phyloP scores from a whole-genome alignment of 1,284 basidiomycete genomes.

The Boletellus dicymbophilus region DNA sequence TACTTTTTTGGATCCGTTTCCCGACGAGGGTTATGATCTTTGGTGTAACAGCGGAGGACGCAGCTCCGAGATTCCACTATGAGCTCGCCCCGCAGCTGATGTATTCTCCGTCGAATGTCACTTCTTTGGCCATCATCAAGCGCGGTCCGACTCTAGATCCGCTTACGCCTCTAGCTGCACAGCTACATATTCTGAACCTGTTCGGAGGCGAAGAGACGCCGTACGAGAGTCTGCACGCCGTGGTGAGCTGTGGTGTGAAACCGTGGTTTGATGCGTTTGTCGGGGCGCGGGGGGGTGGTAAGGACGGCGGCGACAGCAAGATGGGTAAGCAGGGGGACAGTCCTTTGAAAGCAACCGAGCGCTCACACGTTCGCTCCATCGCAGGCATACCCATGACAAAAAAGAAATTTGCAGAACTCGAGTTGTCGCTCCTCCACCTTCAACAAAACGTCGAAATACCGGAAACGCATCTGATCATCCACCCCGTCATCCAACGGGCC shows the following conservation, averaged over 20 bases:
- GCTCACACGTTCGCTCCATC: constrained; percentile 7
- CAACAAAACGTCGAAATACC: constrained; percentile 99
- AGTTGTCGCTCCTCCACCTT: constrained; percentile 93
- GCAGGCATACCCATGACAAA: constrained; percentile 96
- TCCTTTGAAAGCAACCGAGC: background rate
- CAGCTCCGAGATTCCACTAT: constrained; percentile 63
- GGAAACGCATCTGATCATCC: constrained; percentile 91
- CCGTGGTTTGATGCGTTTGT: constrained; percentile 99
- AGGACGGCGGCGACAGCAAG: constrained; percentile 81
- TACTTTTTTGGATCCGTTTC: no score
- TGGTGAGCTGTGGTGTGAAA: constrained; percentile 95
- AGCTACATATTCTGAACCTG: constrained; percentile 91
- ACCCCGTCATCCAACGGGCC: constrained; percentile 87
- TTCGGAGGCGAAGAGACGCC: constrained; percentile 92
- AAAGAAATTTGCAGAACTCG: constrained; percentile 98
- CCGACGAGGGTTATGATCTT: no score
- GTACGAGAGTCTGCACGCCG: constrained; percentile 95
- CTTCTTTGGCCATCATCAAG: constrained; percentile 95
- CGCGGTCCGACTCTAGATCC: constrained; percentile 85
- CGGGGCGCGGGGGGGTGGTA: constrained; percentile 69
- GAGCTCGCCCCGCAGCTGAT: constrained; percentile 70
- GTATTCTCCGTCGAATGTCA: constrained; percentile 83
- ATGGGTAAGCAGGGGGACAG: constrained; percentile 73
- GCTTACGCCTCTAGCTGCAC: constrained; percentile 74
- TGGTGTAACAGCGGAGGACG: constrained; percentile 61